phyloP scores from a whole-genome alignment of 345 rosid species.

The Chamaenerion angustifolium region DNA sequence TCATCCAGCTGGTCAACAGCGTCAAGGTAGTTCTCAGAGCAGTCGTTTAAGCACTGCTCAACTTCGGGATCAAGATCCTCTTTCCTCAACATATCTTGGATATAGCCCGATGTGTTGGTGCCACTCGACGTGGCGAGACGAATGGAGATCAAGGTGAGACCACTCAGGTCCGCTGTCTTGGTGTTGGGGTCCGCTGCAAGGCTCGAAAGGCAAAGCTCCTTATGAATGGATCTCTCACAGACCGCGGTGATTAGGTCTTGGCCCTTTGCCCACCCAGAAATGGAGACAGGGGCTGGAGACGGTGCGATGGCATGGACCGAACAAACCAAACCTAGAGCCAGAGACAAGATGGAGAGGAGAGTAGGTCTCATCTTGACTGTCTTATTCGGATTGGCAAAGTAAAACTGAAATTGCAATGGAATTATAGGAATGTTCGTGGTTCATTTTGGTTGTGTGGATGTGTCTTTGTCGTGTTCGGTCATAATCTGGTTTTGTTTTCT shows the following conservation, averaged over 20 bases:
- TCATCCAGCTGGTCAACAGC: constrained; percentile 50
- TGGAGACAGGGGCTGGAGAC: neutral
- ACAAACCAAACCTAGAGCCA: neutral
- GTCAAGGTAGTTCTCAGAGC: constrained; percentile 35
- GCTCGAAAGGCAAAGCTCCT: constrained; percentile 33
- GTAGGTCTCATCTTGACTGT: too few relatives aligned
- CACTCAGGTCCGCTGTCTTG: constrained; percentile 21
- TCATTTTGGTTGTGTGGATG: too few relatives aligned
- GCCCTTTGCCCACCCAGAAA: constrained; percentile 1
- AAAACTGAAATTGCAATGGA: too few relatives aligned
- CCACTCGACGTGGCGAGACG: constrained; percentile 32
- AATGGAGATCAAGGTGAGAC: constrained; percentile 38
- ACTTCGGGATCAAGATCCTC: constrained; percentile 22
- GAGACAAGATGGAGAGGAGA: neutral
- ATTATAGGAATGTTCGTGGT: too few relatives aligned
- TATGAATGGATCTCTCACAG: constrained; percentile 26
- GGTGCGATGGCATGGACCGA: neutral
- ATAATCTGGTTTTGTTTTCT: too few relatives aligned
- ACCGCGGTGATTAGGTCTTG: constrained; percentile 11
- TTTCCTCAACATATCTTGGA: constrained; percentile 14
- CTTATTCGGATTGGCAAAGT: too few relatives aligned
- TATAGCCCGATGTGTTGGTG: constrained; percentile 20
- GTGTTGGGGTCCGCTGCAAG: constrained; percentile 25
- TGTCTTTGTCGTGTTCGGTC: too few relatives aligned
- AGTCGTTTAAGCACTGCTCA: constrained; percentile 50